These are phyloP conservation scores for Astragalus glycyphyllos DNA, from an alignment of 306 rosid genomes.

Conservation along the genomic window DNA sequence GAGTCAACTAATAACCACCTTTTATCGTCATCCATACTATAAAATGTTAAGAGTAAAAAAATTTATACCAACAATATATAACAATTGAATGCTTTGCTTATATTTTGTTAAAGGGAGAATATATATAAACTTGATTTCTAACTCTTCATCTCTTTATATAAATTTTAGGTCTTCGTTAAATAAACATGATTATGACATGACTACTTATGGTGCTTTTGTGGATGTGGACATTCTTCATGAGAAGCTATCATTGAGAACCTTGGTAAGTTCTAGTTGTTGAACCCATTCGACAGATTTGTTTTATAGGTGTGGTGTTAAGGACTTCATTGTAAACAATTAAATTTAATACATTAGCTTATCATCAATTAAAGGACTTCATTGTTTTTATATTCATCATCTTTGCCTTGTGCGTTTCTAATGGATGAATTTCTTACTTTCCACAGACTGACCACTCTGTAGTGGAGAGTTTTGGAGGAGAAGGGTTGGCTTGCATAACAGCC, in stretches of 20 bases:
- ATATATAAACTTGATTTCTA: background rate
- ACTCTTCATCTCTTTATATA: background rate
- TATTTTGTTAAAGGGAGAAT: too few relatives aligned
- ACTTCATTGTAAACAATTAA: too few relatives aligned
- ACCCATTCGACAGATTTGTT: too few relatives aligned
- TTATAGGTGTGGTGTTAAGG: too few relatives aligned
- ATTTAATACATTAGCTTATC: too few relatives aligned
- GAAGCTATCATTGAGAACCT: conserved; percentile 62
- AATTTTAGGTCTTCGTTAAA: conserved; percentile 65
- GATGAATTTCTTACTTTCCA: background rate
- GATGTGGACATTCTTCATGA: conserved; percentile 58
- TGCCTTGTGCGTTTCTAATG: background rate
- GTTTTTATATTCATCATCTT: background rate
- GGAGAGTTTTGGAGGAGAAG: conserved; percentile 77
- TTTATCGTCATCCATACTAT: too few relatives aligned
- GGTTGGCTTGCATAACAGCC: conserved; percentile 67
- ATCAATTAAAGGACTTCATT: too few relatives aligned
- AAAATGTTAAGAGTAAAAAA: too few relatives aligned
- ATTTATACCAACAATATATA: too few relatives aligned
- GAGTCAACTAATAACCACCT: too few relatives aligned
- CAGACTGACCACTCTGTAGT: conserved; percentile 84
- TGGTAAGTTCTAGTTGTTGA: conserved; percentile 52
- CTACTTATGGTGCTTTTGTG: conserved; percentile 62
- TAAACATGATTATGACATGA: conserved; percentile 46
- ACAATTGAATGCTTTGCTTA: too few relatives aligned